Base-by-base conservation (phyloP, 2,329 filamentous ascomycete species). In the Plectosphaerella sp. region DNA sequence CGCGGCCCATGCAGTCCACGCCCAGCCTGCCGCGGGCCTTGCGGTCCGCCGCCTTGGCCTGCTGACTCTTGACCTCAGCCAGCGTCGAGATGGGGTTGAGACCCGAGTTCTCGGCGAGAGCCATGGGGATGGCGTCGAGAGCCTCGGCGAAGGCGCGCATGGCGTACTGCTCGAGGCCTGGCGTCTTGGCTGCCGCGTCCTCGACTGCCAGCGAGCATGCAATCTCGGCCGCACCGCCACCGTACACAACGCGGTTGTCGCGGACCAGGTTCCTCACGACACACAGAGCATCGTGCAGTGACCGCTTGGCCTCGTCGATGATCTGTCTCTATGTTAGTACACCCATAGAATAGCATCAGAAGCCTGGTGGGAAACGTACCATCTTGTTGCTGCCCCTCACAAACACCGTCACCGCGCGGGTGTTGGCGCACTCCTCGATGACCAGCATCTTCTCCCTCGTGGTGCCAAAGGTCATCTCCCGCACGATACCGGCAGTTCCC, bases 391-490 rank as follows among this genome's bases (percentile, higher is more conserved):
- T 96, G 65, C 94, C 94, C 65, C 94, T 83, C 55, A 99, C 89
- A 71, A 99, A 99, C 51, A 96, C 86, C 3, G 94, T 99, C 55
- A 99, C 95, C 45, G 94, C 94, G 64, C 94, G 82, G 53, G 91
- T 96, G 77, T 99, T 99, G 65, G 95, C 94, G 68, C 94, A 99
- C 74, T 99, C 94, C 75, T 99, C 95, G 63, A 99, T 99, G 52
- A 99, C 90, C 62, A 99, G 79, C 94, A 99, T 99, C 84, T 99
- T 97, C 74, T 99, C 94, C 66, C 94, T 84, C 43, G 94, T 99
- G 2, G 94, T 99, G 63, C 94, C 94, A 65, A 99, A 99, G 25
- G 84, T 88, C 88, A 99, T 91, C 73, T 99, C 92, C 59, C 91
- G 83, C 54, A 99, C 94, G 47, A 96, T 74, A 54, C 94, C 94